A percentile compares a stretch with the other conserved stretches of the same genome.
Evolutionary conservation across 441 rosid genomes (phyloP).

Genomic region (Manihot esculenta): DNA sequence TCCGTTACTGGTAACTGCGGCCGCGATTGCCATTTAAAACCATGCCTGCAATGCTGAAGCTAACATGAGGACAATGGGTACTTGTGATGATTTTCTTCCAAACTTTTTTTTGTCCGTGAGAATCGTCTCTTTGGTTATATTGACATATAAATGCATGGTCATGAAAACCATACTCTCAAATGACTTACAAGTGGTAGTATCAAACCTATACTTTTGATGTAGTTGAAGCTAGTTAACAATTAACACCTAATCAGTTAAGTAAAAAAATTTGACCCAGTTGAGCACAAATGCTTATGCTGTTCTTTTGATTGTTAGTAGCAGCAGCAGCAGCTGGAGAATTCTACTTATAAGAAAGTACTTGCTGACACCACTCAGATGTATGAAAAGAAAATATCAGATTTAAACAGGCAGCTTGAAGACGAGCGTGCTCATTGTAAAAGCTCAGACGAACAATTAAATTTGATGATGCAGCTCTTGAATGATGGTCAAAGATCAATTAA

Average conservation of each 20-base stretch:
- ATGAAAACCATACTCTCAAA: neutral
- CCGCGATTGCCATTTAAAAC: too few species aligned
- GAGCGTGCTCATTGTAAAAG: slow-evolving; percentile 44
- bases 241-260: neutral
- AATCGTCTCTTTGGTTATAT: neutral
- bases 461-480: slow-evolving; percentile 45
- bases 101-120: neutral
- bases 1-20: too few species aligned
- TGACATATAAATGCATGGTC: neutral
- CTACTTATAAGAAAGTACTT: slow-evolving; percentile 66
- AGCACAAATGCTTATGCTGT: slow-evolving; percentile 23
- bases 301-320: slow-evolving; percentile 51
- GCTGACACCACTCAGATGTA: slow-evolving; percentile 85
- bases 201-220: neutral
- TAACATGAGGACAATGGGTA: neutral
- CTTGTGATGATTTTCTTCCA: neutral
- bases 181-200: neutral
- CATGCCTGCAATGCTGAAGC: neutral
- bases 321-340: slow-evolving; percentile 70
- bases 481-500: slow-evolving; percentile 57
- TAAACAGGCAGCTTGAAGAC: slow-evolving; percentile 54
- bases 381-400: slow-evolving; percentile 66
- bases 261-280: slow-evolving; percentile 2
- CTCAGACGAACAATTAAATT: slow-evolving; percentile 49
- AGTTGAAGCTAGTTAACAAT: neutral